A percentile compares a stretch with the other conserved stretches of the same genome.
Evolutionary conservation across 345 rosid species (phyloP).

Genomic region (Rhodomyrtus tomentosa): DNA sequence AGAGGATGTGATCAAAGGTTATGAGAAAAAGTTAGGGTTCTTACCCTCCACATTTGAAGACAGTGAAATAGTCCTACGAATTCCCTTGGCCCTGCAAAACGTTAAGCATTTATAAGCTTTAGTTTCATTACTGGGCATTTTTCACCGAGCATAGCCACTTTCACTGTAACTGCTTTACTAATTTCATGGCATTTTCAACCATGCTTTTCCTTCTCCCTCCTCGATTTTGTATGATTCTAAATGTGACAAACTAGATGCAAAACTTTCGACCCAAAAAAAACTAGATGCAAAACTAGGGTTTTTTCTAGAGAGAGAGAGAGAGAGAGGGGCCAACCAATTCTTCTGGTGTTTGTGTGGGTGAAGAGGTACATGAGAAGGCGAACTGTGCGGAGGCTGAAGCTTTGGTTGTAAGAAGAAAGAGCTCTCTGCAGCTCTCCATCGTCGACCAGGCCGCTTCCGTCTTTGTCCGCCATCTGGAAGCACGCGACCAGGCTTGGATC

Average conservation of each 20-base stretch:
- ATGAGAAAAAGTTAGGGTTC: neutral
- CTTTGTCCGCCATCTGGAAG: conserved; percentile 80
- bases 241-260: neutral
- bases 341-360: conserved; percentile 57
- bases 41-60: conserved; percentile 94
- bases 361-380: conserved; percentile 75
- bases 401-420: conserved; percentile 64
- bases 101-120: neutral
- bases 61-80: conserved; percentile 69
- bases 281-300: neutral
- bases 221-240: neutral
- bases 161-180: neutral
- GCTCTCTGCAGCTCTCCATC: conserved; percentile 86
- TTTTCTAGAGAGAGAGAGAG: neutral
- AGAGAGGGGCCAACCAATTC: conserved; percentile 34
- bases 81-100: conserved; percentile 66
- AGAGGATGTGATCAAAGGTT: neutral
- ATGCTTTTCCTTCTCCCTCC: neutral
- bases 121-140: too few species aligned
- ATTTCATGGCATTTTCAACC: neutral
- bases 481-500: conserved; percentile 75
- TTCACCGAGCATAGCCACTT: too few species aligned
- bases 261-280: too few species aligned
- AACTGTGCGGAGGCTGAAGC: conserved; percentile 82
- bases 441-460: conserved; percentile 78